Evolutionary conservation across 345 rosid genomes (phyloP).

Genomic region (Pugionium dolabratum): DNA sequence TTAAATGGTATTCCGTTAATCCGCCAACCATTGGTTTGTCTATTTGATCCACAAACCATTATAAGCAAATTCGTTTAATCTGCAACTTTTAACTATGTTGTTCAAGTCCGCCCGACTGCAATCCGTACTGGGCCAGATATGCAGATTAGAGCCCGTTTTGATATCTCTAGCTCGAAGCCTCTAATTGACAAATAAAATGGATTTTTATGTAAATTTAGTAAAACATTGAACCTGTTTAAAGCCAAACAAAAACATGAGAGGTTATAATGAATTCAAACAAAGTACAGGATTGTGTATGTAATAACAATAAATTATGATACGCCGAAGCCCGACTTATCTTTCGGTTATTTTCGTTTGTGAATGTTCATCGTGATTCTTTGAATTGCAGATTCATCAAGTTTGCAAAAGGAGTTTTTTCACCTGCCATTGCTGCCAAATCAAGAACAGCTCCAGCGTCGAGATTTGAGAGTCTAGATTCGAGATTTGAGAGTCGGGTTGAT

Average conservation of each 20-base stretch:
- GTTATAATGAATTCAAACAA: not conserved
- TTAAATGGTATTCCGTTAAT: too few relatives aligned
- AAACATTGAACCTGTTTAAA: not conserved
- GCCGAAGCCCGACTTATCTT: not conserved
- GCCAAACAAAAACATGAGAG: not conserved
- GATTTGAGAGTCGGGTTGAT: not conserved
- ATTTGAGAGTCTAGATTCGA: not conserved
- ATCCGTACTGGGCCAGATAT: too few relatives aligned
- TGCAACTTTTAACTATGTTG: too few relatives aligned
- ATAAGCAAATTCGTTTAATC: too few relatives aligned
- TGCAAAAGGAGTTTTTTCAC: not conserved
- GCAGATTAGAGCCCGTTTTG: too few relatives aligned
- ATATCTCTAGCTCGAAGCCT: too few relatives aligned
- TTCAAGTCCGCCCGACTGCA: too few relatives aligned
- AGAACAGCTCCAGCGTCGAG: not conserved
- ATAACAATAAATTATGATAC: not conserved
- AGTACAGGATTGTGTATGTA: not conserved
- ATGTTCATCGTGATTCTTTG: not conserved
- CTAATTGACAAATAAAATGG: too few relatives aligned
- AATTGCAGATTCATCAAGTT: conserved; percentile 1
- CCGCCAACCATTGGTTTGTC: too few relatives aligned
- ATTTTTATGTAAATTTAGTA: not conserved
- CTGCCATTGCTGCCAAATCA: too few relatives aligned
- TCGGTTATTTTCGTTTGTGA: conserved; percentile 18
- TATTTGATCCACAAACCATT: too few relatives aligned